A percentile compares a stretch with the other conserved stretches of the same genome.
These are phyloP conservation scores for Speleostelium caveatum DNA, from an alignment of 78 protist genomes.

Conservation along the genomic window DNA sequence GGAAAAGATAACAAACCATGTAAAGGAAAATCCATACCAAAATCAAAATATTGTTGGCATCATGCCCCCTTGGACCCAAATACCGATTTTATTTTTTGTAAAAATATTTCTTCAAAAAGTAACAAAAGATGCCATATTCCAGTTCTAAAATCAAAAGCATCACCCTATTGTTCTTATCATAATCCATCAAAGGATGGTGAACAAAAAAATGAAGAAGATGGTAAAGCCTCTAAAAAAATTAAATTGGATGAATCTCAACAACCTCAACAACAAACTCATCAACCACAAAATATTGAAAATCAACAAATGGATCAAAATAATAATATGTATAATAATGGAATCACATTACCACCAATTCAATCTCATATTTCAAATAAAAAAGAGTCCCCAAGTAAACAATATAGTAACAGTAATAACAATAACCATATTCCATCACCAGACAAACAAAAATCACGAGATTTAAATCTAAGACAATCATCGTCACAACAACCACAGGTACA, in stretches of 20 bases:
- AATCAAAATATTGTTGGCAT: constrained; percentile 73
- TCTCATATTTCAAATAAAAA: too few relatives aligned
- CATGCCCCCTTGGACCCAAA: constrained; percentile 70
- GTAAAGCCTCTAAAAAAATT: too few relatives aligned
- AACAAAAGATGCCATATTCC: constrained; percentile 27
- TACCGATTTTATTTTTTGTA: constrained; percentile 24
- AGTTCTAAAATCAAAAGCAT: constrained; percentile 26
- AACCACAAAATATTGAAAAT: background rate
- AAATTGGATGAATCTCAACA: too few relatives aligned
- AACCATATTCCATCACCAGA: too few relatives aligned
- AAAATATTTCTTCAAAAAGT: constrained; percentile 6
- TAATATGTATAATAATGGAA: background rate
- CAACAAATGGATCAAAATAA: background rate
- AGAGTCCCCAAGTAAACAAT: too few relatives aligned
- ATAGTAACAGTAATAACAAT: background rate
- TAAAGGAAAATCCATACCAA: constrained; percentile 54
- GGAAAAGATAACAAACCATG: constrained; percentile 40
- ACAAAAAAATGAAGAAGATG: background rate
- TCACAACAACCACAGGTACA: background rate
- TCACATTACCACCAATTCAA: too few relatives aligned
- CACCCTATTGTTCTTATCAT: constrained; percentile 3
- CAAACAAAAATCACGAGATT: background rate
- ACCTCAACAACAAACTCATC: background rate
- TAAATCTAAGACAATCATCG: background rate
- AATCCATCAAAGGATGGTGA: background rate